phyloP scores from a whole-genome alignment of 805 yeast species.

The Pichia scutulata region DNA sequence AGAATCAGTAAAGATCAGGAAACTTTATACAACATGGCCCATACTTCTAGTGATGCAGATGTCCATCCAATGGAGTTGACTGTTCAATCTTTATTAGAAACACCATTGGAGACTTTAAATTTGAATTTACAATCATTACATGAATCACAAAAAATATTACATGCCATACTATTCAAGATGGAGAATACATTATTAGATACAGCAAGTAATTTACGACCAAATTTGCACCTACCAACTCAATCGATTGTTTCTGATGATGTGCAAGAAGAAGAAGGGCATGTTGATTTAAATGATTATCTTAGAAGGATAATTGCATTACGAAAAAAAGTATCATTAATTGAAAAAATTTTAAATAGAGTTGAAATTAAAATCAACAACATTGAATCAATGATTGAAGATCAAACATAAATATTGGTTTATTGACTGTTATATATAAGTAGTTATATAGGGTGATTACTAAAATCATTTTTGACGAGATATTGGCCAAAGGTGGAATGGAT shows the following conservation, averaged over 20 bases:
- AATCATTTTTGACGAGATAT: background rate
- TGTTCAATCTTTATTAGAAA: conserved; percentile 48
- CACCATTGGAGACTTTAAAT: conserved; percentile 44
- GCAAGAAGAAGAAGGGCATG: background rate
- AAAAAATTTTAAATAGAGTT: conserved; percentile 28
- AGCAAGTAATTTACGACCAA: conserved; percentile 7
- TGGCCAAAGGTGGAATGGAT: conserved; percentile 48
- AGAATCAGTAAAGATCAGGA: too few species aligned
- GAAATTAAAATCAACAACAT: conserved; percentile 31
- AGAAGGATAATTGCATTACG: conserved; percentile 21
- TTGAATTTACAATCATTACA: conserved; percentile 44
- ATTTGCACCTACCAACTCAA: background rate
- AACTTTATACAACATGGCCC: background rate
- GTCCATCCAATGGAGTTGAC: conserved; percentile 54
- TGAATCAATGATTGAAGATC: conserved; percentile 2
- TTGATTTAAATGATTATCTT: conserved; percentile 14
- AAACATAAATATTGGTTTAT: background rate
- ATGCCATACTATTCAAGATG: conserved; percentile 39
- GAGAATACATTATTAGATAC: conserved; percentile 26
- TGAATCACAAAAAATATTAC: conserved; percentile 48
- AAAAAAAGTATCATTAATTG: conserved; percentile 19
- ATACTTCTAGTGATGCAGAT: background rate
- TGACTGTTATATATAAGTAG: too few species aligned
- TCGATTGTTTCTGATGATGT: background rate
- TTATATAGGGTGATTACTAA: background rate